A percentile compares a stretch with the other conserved stretches of the same genome.
phyloP scores from a whole-genome alignment of 2,329 filamentous ascomycete genomes.

The Fusarium subglutinans region DNA sequence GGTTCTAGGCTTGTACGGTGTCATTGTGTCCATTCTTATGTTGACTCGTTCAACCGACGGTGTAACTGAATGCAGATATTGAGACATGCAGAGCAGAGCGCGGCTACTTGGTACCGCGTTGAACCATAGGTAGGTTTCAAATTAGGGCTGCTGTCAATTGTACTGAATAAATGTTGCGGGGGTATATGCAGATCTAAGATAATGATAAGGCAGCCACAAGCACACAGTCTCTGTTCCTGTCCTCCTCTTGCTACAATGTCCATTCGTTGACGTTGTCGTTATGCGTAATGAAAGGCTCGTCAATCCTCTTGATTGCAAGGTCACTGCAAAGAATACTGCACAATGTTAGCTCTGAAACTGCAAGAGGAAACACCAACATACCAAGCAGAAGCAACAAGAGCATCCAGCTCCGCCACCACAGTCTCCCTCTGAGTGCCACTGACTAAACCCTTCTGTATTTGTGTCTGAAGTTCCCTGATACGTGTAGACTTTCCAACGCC shows the following conservation, averaged over 20 bases:
- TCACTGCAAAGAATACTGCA: conserved; percentile 90
- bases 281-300: conserved; percentile 86
- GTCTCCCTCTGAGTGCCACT: conserved; percentile 78
- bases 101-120: background rate
- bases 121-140: background rate
- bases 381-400: conserved; percentile 90
- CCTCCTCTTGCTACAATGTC: conserved; percentile 63
- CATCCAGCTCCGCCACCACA: conserved; percentile 88
- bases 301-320: conserved; percentile 91
- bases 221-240: conserved; percentile 12
- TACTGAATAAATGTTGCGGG: conserved; percentile 29
- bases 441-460: conserved; percentile 80
- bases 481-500: conserved; percentile 78
- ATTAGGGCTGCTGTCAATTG: conserved; percentile 3
- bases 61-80: conserved; percentile 52
- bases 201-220: conserved; percentile 30
- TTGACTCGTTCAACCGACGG: conserved; percentile 53
- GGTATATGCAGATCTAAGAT: conserved; percentile 44
- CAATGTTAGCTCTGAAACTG: background rate
- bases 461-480: conserved; percentile 85
- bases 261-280: conserved; percentile 83
- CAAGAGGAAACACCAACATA: conserved; percentile 53
- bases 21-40: conserved; percentile 60
- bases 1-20: conserved; percentile 56
- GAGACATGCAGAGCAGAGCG: background rate